A percentile compares a stretch with the other conserved stretches of the same genome.
These are phyloP conservation scores for Neurospora sp. DNA, from an alignment of 495 filamentous ascomycete species.

Conservation along the genomic window DNA sequence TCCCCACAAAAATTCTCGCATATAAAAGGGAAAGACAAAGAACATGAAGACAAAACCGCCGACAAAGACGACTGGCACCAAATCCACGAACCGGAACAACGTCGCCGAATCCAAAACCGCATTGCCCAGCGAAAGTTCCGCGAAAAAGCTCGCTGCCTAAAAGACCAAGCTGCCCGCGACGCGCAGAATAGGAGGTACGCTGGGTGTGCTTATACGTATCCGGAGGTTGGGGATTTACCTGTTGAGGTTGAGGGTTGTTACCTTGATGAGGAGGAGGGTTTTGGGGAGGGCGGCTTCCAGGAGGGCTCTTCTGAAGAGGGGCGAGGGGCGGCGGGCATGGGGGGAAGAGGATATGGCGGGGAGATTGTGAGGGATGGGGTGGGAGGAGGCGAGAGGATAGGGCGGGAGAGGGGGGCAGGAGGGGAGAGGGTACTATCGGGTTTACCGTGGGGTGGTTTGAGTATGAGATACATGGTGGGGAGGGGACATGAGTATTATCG, in stretches of 20 bases:
- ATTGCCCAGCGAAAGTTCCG: constrained; percentile 53
- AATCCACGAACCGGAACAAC: constrained; percentile 49
- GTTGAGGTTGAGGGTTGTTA: constrained; percentile 24
- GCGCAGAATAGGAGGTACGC: constrained; percentile 46
- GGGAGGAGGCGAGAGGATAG: too few relatives aligned
- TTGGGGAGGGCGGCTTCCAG: neutral
- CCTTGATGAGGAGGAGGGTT: neutral
- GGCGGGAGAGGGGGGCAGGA: too few relatives aligned
- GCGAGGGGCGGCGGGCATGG: too few relatives aligned
- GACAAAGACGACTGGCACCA: constrained; percentile 46
- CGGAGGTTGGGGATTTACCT: constrained; percentile 34
- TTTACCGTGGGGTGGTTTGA: constrained; percentile 54
- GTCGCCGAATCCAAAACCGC: constrained; percentile 50
- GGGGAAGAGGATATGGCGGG: too few relatives aligned
- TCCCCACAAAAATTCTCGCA: neutral
- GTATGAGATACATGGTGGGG: constrained; percentile 44
- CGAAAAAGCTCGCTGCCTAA: constrained; percentile 48
- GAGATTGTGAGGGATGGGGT: too few relatives aligned
- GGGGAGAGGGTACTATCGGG: constrained; percentile 32
- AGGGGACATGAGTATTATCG: constrained; percentile 31
- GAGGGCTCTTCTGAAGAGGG: too few relatives aligned
- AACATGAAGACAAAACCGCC: neutral
- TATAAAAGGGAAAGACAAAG: neutral
- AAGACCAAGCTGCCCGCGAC: constrained; percentile 47
- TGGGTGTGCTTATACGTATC: constrained; percentile 44